Evolutionary conservation across 192 early-diverging fungal genomes (phyloP).

Genomic region (Coemansia sp.): DNA sequence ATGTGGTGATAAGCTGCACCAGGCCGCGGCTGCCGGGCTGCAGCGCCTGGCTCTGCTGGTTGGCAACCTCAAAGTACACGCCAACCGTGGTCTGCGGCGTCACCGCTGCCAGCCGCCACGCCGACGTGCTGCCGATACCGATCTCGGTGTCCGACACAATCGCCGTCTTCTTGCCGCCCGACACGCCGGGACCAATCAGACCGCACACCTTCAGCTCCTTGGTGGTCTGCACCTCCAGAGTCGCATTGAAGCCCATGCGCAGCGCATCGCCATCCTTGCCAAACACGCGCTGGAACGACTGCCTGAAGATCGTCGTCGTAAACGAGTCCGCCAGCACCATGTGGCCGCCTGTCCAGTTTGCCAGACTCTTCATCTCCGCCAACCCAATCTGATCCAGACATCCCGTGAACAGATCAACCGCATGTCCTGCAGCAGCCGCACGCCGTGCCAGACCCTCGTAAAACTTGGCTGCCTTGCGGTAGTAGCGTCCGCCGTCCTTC

Average conservation of each 20-base stretch:
- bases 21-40: slow-evolving; percentile 83
- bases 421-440: slow-evolving; percentile 82
- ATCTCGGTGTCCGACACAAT: slow-evolving; percentile 98
- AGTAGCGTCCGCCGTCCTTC: slow-evolving; percentile 89
- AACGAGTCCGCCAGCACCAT: slow-evolving; percentile 98
- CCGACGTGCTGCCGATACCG: slow-evolving; percentile 92
- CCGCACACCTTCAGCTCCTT: slow-evolving; percentile 95
- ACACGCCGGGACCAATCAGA: slow-evolving; percentile 94
- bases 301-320: slow-evolving; percentile 94
- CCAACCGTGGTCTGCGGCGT: slow-evolving; percentile 82
- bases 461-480: slow-evolving; percentile 94
- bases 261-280: slow-evolving; percentile 87
- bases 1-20: slow-evolving; percentile 94
- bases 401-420: slow-evolving; percentile 97
- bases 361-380: slow-evolving; percentile 93
- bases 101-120: slow-evolving; percentile 93
- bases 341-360: slow-evolving; percentile 84
- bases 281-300: slow-evolving; percentile 94
- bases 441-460: slow-evolving; percentile 89
- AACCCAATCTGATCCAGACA: slow-evolving; percentile 96
- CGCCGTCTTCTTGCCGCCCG: slow-evolving; percentile 84
- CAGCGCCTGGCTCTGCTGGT: slow-evolving; percentile 77
- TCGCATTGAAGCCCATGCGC: slow-evolving; percentile 97
- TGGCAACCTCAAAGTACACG: slow-evolving; percentile 96
- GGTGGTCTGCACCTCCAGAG: slow-evolving; percentile 94